Evolutionary conservation across 306 rosid species (phyloP).

Genomic region (Cicer cuneatum): DNA sequence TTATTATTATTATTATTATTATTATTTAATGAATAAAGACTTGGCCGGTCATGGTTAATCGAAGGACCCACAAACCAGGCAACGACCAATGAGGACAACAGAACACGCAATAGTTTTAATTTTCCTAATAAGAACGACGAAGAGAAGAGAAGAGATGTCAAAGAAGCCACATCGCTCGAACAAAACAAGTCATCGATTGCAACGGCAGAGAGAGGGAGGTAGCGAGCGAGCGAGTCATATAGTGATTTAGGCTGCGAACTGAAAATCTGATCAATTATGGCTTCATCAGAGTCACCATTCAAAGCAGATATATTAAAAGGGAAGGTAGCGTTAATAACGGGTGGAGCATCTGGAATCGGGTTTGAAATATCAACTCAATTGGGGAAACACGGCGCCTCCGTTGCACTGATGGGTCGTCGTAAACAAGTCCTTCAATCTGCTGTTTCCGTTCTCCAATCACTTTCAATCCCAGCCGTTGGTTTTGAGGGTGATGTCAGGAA

Average conservation of each 20-base stretch:
- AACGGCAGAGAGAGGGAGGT: not conserved
- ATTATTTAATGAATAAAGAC: no score
- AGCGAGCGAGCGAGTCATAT: not conserved
- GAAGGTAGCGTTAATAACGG: slow-evolving; percentile 82
- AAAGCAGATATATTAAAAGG: slow-evolving; percentile 64
- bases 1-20: no score
- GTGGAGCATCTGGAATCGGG: slow-evolving; percentile 97
- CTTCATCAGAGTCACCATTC: slow-evolving; percentile 62
- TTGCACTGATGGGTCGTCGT: slow-evolving; percentile 92
- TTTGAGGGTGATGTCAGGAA: slow-evolving; percentile 89
- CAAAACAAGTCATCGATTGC: not conserved
- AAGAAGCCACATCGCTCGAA: not conserved
- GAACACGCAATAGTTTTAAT: not conserved
- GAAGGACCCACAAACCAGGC: not conserved
- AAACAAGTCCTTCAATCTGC: slow-evolving; percentile 73
- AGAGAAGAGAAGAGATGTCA: not conserved
- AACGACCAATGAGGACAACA: not conserved
- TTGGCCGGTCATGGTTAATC: no score
- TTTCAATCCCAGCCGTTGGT: slow-evolving; percentile 76
- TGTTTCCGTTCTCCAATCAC: slow-evolving; percentile 69
- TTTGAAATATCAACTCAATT: slow-evolving; percentile 74
- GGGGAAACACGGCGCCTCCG: slow-evolving; percentile 90
- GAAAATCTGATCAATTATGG: not conserved
- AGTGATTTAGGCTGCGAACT: not conserved
- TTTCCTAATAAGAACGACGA: no score